These are phyloP conservation scores for Penicillium expansum DNA, from an alignment of 2,329 filamentous ascomycete species.

Conservation along the genomic window DNA sequence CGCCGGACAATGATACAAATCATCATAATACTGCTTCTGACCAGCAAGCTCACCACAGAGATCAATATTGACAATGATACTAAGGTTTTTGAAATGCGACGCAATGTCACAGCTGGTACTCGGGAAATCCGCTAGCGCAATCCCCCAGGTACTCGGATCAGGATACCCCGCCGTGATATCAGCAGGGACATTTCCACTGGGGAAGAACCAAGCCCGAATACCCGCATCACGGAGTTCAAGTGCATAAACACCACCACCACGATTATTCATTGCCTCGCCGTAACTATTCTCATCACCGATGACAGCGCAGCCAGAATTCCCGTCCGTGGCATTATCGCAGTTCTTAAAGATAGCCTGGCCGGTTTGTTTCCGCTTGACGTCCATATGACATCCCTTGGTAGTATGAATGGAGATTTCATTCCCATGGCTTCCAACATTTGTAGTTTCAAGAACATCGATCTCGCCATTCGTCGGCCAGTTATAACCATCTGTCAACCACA, in stretches of 20 bases:
- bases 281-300: constrained; percentile 45
- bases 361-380: constrained; percentile 54
- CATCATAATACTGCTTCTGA: constrained; percentile 30
- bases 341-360: constrained; percentile 45
- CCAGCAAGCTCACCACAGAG: constrained; percentile 59
- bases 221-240: constrained; percentile 61
- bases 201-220: constrained; percentile 64
- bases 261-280: constrained; percentile 53
- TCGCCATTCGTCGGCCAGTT: constrained; percentile 65
- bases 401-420: constrained; percentile 63
- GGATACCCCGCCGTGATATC: constrained; percentile 55
- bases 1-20: constrained; percentile 45
- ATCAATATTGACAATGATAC: constrained; percentile 65
- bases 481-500: constrained; percentile 62
- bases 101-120: constrained; percentile 59
- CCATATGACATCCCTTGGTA: constrained; percentile 52
- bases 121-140: constrained; percentile 63
- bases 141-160: constrained; percentile 62
- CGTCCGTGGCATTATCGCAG: constrained; percentile 53
- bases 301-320: constrained; percentile 60
- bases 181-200: constrained; percentile 46
- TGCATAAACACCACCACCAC: constrained; percentile 59
- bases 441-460: constrained; percentile 62
- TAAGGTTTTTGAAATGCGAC: constrained; percentile 62
- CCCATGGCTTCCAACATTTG: constrained; percentile 54